phyloP scores from a whole-genome alignment of 2,329 filamentous ascomycete genomes.

The Endoconidiophora laricicola region DNA sequence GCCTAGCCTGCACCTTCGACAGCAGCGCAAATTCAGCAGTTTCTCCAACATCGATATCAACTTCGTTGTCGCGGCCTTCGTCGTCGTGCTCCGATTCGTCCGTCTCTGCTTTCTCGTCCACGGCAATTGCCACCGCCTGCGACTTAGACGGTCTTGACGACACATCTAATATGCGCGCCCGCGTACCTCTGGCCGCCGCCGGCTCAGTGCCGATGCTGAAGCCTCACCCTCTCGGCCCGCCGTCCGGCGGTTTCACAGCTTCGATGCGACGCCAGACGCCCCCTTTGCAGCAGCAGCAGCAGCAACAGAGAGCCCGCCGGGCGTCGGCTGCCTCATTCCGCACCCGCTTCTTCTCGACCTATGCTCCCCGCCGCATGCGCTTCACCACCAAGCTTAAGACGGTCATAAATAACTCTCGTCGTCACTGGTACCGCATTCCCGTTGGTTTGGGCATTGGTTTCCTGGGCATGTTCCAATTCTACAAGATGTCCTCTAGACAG shows the following conservation, averaged over 20 bases:
- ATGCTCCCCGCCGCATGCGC: constrained; percentile 7
- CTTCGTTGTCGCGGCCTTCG: constrained; percentile 5
- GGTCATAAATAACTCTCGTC: constrained; percentile 8
- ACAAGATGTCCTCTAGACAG: constrained; percentile 48
- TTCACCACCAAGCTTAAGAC: constrained; percentile 11
- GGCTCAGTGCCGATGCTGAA: constrained; percentile 12
- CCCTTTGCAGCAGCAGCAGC: background rate
- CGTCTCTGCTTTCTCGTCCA: background rate
- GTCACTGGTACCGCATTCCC: constrained; percentile 78
- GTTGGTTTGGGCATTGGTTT: constrained; percentile 74
- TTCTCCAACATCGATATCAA: background rate
- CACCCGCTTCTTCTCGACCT: constrained; percentile 9
- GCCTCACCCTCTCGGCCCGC: constrained; percentile 9
- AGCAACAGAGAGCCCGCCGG: constrained; percentile 3
- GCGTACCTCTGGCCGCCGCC: constrained; percentile 6
- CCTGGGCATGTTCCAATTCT: constrained; percentile 68
- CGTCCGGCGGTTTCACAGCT: constrained; percentile 10
- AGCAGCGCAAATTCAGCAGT: background rate
- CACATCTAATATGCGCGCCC: constrained; percentile 9
- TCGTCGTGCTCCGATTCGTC: constrained; percentile 5
- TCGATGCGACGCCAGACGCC: constrained; percentile 9
- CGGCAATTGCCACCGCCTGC: constrained; percentile 1
- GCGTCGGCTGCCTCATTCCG: constrained; percentile 3
- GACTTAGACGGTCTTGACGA: background rate
- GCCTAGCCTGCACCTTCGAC: background rate